Evolutionary conservation across 768 basidiomycete species (phyloP), one percentile per base, ranked within the genome.

Genomic region (Phylloporus rhodoxanthus): DNA sequence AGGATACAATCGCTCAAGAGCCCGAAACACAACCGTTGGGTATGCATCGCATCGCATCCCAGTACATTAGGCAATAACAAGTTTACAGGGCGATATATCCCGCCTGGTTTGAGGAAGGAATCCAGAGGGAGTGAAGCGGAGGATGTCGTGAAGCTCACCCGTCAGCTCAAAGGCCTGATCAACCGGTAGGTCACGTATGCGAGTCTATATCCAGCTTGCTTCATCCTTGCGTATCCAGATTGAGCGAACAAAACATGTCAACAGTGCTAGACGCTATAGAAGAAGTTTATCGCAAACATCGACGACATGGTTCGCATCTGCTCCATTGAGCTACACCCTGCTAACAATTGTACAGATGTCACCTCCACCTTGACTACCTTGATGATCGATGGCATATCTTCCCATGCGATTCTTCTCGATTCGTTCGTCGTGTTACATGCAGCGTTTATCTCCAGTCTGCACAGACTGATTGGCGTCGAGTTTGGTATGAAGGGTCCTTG

Each of bases 391-490:
- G 83, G 85, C 37, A 88, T 94, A 47, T 81, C 90, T 3, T 78
- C 84, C 15, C 88, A 88, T 64, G 81, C 87, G 0, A 83, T 85
- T 23, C 74, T 90, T 4, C 75, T 96, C 36, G 92, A 95, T 64
- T 90, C 90, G 6, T 94, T 89, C 59, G 90, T 96, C 37, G 83
- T 89, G 10, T 75, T 96, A 1, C 82, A 95, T 60, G 91, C 91
- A 0, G 86, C 90, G 0, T 81, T 97, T 43, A 79, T 95, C 26
- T 82, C 88, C 2, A 80, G 82, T 48, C 68, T 97, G 39, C 81
- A 94, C 67, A 86, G 84, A 64, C 72, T 90, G 25, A 70, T 91
- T 13, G 92, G 93, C 5, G 71, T 91, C 40, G 93, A 95, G 58
- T 93, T 95, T 57, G 93, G 92, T 93, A 64, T 20, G 81, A 58